Evolutionary conservation across 2,329 filamentous ascomycete species (phyloP).

Genomic region (Colletotrichum camelliae): DNA sequence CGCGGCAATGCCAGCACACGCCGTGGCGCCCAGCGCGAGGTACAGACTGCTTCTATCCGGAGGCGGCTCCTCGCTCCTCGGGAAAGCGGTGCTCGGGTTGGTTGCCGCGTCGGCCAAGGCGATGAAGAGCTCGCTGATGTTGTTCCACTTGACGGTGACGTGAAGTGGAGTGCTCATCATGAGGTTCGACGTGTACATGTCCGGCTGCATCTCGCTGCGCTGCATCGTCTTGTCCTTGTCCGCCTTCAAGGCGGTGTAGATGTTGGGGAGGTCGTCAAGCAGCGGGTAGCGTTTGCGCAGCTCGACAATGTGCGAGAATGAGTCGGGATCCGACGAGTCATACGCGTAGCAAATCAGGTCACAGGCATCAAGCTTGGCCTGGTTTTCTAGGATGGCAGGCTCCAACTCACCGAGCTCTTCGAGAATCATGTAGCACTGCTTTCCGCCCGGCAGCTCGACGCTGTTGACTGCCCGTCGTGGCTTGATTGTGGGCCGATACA

Average conservation of each 20-base stretch:
- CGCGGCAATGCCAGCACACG: constrained; percentile 67
- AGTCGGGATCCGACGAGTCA: constrained; percentile 95
- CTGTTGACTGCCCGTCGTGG: constrained; percentile 93
- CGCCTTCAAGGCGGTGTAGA: constrained; percentile 94
- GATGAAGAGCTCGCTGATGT: constrained; percentile 93
- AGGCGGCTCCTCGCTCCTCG: constrained; percentile 85
- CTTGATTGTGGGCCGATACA: constrained; percentile 94
- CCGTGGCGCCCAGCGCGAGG: constrained; percentile 78
- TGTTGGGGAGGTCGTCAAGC: constrained; percentile 85
- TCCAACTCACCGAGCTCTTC: constrained; percentile 97
- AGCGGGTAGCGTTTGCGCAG: constrained; percentile 81
- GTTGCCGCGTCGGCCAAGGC: constrained; percentile 90
- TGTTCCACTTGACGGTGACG: constrained; percentile 93
- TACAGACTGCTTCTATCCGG: constrained; percentile 86
- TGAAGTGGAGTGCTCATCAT: constrained; percentile 93
- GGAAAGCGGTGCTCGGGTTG: constrained; percentile 86
- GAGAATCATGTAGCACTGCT: constrained; percentile 95
- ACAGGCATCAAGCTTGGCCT: constrained; percentile 86
- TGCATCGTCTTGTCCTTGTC: constrained; percentile 98
- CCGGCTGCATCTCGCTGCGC: constrained; percentile 86
- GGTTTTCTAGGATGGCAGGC: constrained; percentile 91
- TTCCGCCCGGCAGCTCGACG: constrained; percentile 92
- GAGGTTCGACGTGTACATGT: constrained; percentile 83
- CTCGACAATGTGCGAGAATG: constrained; percentile 88
- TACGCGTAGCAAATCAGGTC: constrained; percentile 96